phyloP scores from a whole-genome alignment of 2,329 filamentous ascomycete species.

The Fusarium burgessii region DNA sequence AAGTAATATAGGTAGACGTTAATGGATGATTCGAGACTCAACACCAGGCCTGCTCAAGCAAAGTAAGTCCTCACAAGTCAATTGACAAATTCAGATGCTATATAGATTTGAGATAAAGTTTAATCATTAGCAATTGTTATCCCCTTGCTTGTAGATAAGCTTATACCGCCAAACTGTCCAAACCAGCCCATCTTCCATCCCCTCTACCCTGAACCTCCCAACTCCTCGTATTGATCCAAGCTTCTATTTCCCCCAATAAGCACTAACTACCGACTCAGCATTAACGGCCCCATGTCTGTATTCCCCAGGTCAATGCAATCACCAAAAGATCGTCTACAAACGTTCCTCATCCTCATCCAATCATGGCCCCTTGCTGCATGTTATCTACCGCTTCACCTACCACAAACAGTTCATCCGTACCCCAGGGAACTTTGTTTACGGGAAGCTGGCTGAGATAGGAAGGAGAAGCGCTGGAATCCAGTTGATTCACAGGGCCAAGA shows the following conservation, averaged over 20 bases:
- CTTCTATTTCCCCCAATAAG: conserved; percentile 8
- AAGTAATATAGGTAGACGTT: neutral
- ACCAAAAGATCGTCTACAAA: conserved; percentile 24
- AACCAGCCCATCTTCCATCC: neutral
- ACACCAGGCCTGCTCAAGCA: too few relatives aligned
- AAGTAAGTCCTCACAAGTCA: too few relatives aligned
- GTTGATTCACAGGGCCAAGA: conserved; percentile 1
- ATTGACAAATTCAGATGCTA: neutral
- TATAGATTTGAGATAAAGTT: neutral
- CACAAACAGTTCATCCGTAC: conserved; percentile 19
- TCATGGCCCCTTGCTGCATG: conserved; percentile 8
- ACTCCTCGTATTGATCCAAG: neutral
- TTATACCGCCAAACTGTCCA: neutral
- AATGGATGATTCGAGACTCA: neutral
- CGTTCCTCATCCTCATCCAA: conserved; percentile 27
- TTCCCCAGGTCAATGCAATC: neutral
- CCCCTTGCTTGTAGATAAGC: neutral
- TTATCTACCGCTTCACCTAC: conserved; percentile 37
- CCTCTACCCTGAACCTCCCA: conserved; percentile 20
- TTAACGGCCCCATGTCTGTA: neutral
- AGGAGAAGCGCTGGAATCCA: conserved; percentile 24
- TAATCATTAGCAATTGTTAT: neutral
- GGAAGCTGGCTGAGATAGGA: conserved; percentile 33
- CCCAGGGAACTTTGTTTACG: conserved; percentile 16
- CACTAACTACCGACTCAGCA: neutral